Evolutionary conservation across 768 basidiomycete genomes (phyloP), one percentile per base, ranked within the genome.

Genomic region (Chalciporus pseudorubinellus): DNA sequence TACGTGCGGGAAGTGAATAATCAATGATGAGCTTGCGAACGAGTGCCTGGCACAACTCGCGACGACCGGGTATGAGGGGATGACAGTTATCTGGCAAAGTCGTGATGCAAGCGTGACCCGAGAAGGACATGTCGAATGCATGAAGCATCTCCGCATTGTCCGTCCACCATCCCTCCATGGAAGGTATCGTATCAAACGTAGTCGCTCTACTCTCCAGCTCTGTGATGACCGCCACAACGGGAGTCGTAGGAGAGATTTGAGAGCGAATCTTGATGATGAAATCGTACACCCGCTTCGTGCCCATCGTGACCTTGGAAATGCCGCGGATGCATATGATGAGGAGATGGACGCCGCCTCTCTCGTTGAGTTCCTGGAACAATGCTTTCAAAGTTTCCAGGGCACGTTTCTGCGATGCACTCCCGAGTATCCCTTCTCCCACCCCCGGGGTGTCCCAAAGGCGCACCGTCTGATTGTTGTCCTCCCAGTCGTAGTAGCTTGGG

Each of bases 81-180:
- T 62, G 50, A 26, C 59, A 60, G 40, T 46, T 16, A 34, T 65
- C 63, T 16, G 50, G 39, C 13, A 66, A 36, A 4, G 72, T 67
- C 3, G 74, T 74, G 52, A 76, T 63, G 50, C 76, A 77, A 13
- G 69, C 72, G 18, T 72, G 67, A 2, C 60, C 72, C 4, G 59
- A 46, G 31, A 73, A 72, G 20, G 39, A 14, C 57, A 75, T 74
- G 2, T 60, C 55, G 22, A 67, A 43, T 4, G 53, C 28, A 14
- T 53, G 58, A 50, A 77, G 68, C 2, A 19, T 18, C 6, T 38
- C 46, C 31, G 66, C 48, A 44, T 72, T 74, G 46, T 52, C 39
- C 19, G 36, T 44, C 75, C 74, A 76, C 76, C 76, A 77, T 44
- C 59, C 59, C 8, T 68, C 66, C 64, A 72, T 72, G 14, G 67